Evolutionary conservation across 495 filamentous ascomycete genomes (phyloP), one percentile per base, ranked within the genome.

Genomic region (Emericellopsis terricola): DNA sequence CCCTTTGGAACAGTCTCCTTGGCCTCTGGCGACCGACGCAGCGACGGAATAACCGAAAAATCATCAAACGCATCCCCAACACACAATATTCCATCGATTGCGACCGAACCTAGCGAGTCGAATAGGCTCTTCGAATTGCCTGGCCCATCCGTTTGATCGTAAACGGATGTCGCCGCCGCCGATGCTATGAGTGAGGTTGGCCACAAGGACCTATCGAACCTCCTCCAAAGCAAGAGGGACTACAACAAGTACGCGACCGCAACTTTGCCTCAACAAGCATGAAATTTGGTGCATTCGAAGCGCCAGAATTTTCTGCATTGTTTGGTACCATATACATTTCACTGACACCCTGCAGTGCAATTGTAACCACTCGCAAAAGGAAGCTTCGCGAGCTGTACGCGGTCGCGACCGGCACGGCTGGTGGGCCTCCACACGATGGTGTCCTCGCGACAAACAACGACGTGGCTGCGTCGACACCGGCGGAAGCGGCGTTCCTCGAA

Each of bases 371-470:
- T 60, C 77, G 80, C 48, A 81, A 84, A 66, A 74, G 78, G 52
- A 86, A 86, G 58, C 61, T 92, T 49, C 73, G 71, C 45, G 78
- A 83, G 59, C 68, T 92, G 45, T 86, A 76, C 60, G 57, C 65
- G 38, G 61, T 71, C 52, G 61, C 68, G 46, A 53, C 64, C 41
- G 60, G 56, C 46, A 42, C 55, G 32, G 50, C 60, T 50, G 52
- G 41, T 44, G 52, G 61, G 41, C 54, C 55, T 31, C 51, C 51
- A 46, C 45, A 50, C 43, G 58, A 56, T 46, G 51, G 52, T 36
- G 46, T 38, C 48, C n/a, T n/a, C n/a, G n/a, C n/a, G n/a, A n/a
- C 23, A 6, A 50, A 55, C 40, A 47, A 50, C 16, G 58, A 59
- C 54, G 73, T 53, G 55, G 51, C 47, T 18, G 40, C 71, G 42